Base-by-base conservation (phyloP, 2,329 filamentous ascomycete genomes). In the Dichotomopilus funicola region DNA sequence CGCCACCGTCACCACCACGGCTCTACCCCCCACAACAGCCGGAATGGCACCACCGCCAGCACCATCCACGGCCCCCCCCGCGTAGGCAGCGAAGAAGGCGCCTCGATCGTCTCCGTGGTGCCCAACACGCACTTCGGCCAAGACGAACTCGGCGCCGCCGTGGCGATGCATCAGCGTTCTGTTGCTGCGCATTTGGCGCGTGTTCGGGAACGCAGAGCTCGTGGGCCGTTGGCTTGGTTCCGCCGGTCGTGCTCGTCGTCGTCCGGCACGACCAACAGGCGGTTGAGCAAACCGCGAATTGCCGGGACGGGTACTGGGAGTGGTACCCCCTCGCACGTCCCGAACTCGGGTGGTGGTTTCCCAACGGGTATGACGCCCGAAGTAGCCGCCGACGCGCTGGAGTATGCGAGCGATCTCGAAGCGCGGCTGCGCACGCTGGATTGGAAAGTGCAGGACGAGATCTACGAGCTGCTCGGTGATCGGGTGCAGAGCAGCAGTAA, bases 381-480 rank as follows among this genome's bases (percentile, higher is more conserved):
- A 44, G 51, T 13, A 27, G 51, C 8, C 35, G 46, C 34, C 3
- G 40, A 27, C 10, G 9, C 5, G 1, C 12, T 8, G 9, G 13
- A 45, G 34, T 57, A 61, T 42, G 45, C 57, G 6, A 35, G 40
- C 2, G 62, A 61, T 3, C 36, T 63, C 33, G 59, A 62, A 34
- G 6, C 1, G 19, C 48, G 62, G 8, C 42, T 63, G 9, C 53
- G 60, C 12, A 49, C n/a, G 12, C 55, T 62, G 19, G 62, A 62
- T 33, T 62, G 62, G 62, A 53, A 54, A 40, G 59, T 63, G 12
- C 62, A 63, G 51, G 60, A 63, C 33, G 62, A 63, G 57, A 57
- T 63, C 9, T 59, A 61, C 13, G 61, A 62, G 45, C 47, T 63
- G 48, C 37, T 63, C 10, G 54, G 55, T 27, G 62, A 63, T 43